phyloP scores from a whole-genome alignment of 768 basidiomycete species.

The Serpula lacrymans region DNA sequence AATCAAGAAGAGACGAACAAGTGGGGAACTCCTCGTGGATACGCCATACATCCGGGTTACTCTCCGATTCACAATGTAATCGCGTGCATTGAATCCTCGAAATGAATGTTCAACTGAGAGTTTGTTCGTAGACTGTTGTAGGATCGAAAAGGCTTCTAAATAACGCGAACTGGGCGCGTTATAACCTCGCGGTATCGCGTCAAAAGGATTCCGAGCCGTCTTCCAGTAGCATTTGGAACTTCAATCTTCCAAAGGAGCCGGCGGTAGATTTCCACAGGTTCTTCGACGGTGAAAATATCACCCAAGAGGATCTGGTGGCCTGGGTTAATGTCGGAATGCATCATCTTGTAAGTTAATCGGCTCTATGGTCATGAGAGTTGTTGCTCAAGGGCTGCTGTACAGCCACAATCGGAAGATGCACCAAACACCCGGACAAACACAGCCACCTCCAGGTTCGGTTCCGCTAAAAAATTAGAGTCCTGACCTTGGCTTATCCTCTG shows the following conservation, averaged over 20 bases:
- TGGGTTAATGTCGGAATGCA: constrained; percentile 70
- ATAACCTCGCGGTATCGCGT: constrained; percentile 54
- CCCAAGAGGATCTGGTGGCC: constrained; percentile 61
- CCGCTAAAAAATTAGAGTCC: too few relatives aligned
- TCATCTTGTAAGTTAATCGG: constrained; percentile 42
- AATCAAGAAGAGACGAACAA: constrained; percentile 50
- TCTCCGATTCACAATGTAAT: constrained; percentile 50
- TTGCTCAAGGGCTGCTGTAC: too few relatives aligned
- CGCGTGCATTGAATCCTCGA: too few relatives aligned
- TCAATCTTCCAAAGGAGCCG: constrained; percentile 55
- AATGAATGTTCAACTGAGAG: constrained; percentile 1
- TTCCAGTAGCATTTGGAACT: constrained; percentile 59
- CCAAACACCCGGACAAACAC: constrained; percentile 58
- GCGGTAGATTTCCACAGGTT: constrained; percentile 58
- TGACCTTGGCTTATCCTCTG: background rate
- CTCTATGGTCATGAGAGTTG: background rate
- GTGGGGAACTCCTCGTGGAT: constrained; percentile 59
- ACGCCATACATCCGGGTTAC: constrained; percentile 58
- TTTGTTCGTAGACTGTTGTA: constrained; percentile 42
- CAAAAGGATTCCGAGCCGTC: constrained; percentile 61
- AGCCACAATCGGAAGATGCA: constrained; percentile 64
- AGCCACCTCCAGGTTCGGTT: constrained; percentile 48
- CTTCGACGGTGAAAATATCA: constrained; percentile 61
- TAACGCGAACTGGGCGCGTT: constrained; percentile 66
- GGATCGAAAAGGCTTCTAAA: constrained; percentile 57